These are phyloP conservation scores for Edaphochlamys debaryana DNA, from an alignment of 139 green algal genomes.

Conservation along the genomic window DNA sequence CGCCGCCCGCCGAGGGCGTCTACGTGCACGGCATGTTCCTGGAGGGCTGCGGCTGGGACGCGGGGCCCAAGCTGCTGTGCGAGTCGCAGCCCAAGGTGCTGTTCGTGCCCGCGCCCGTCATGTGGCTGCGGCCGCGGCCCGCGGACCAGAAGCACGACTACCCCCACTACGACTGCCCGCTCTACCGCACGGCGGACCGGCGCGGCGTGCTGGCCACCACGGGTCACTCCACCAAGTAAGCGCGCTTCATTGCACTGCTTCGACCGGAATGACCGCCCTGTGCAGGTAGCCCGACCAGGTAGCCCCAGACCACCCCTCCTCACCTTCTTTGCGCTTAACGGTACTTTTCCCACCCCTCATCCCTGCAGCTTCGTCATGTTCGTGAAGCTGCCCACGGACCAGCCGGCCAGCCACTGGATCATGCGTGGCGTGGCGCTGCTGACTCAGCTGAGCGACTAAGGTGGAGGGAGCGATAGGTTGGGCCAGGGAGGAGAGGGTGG, in stretches of 20 bases:
- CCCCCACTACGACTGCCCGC: conserved; percentile 80
- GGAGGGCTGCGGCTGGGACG: conserved; percentile 80
- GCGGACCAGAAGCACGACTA: conserved; percentile 51
- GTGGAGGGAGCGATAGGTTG: background rate
- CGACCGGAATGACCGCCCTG: too few relatives aligned
- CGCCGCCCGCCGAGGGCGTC: conserved; percentile 67
- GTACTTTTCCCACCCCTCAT: too few relatives aligned
- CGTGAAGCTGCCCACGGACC: conserved; percentile 67
- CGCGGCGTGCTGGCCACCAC: conserved; percentile 83
- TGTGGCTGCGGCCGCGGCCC: conserved; percentile 74
- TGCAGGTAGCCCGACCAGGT: too few relatives aligned
- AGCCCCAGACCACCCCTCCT: too few relatives aligned
- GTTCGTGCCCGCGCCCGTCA: conserved; percentile 69
- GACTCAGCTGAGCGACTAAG: conserved; percentile 68
- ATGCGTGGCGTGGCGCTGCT: conserved; percentile 80
- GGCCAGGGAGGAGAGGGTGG: too few relatives aligned
- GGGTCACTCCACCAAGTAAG: conserved; percentile 88
- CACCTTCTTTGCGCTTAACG: too few relatives aligned
- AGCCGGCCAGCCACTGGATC: conserved; percentile 73
- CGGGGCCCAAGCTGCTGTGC: conserved; percentile 48
- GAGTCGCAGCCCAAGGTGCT: conserved; percentile 79
- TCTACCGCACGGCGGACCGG: conserved; percentile 84
- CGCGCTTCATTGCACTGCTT: too few relatives aligned
- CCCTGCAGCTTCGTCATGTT: conserved; percentile 89
- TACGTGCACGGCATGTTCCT: conserved; percentile 78